A percentile compares a stretch with the other conserved stretches of the same genome.
Evolutionary conservation across 768 basidiomycete genomes (phyloP).

Genomic region (Boletus tylopilopsis): DNA sequence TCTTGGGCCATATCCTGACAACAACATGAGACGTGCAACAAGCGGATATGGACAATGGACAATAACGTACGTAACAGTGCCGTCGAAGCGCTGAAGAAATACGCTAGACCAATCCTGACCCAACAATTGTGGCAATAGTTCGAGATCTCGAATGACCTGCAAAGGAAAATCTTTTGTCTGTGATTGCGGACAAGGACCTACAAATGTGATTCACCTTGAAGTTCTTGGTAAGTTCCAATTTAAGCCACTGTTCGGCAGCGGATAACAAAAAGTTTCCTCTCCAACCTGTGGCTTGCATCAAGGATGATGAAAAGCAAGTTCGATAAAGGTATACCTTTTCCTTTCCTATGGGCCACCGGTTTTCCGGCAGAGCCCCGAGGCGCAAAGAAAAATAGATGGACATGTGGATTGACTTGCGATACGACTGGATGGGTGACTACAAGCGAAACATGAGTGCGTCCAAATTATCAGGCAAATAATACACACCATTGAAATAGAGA

Average conservation of each 20-base stretch:
- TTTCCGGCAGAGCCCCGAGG: constrained; percentile 85
- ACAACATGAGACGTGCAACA: constrained; percentile 20
- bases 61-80: constrained; percentile 81
- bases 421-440: constrained; percentile 90
- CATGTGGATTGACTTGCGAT: constrained; percentile 88
- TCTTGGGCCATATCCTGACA: constrained; percentile 79
- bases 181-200: background rate
- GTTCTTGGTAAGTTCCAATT: constrained; percentile 94
- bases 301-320: background rate
- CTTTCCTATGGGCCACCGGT: constrained; percentile 91
- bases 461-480: background rate
- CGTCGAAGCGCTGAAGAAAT: constrained; percentile 92
- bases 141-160: constrained; percentile 89
- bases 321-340: constrained; percentile 56
- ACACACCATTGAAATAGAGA: constrained; percentile 78
- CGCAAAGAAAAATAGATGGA: constrained; percentile 94
- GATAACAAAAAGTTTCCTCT: constrained; percentile 91
- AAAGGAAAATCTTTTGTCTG: background rate
- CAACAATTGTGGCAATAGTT: constrained; percentile 87
- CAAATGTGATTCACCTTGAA: constrained; percentile 56
- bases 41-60: background rate
- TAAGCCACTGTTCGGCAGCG: constrained; percentile 91
- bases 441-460: constrained; percentile 1
- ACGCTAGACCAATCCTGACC: constrained; percentile 97
- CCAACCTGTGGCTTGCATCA: constrained; percentile 59